Evolutionary conservation across 805 yeast genomes (phyloP).

Genomic region (Candida morakotiae): DNA sequence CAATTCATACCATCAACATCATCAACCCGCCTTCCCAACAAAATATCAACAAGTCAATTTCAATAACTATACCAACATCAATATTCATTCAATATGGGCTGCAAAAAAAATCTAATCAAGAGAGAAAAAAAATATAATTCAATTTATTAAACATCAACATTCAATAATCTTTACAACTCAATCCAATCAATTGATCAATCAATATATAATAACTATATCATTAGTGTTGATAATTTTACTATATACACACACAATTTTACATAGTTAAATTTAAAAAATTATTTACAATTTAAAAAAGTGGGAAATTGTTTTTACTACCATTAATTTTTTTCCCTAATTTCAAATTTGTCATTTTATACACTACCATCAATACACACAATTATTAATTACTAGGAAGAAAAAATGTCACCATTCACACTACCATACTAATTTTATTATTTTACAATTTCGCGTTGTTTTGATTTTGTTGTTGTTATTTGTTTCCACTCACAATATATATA

Average conservation of each 20-base stretch:
- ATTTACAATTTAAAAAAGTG: not conserved
- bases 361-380: not conserved
- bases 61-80: no score
- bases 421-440: not conserved
- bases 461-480: not conserved
- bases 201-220: no score
- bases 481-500: not conserved
- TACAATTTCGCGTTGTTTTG: not conserved
- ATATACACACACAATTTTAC: no score
- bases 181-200: not conserved
- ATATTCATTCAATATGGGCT: not conserved
- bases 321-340: not conserved
- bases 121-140: not conserved
- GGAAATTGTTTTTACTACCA: not conserved
- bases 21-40: no score
- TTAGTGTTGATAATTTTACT: no score
- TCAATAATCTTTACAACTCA: no score
- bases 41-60: no score
- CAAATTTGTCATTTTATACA: not conserved
- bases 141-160: not conserved
- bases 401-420: not conserved
- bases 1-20: no score
- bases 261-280: no score
- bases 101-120: not conserved
- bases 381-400: not conserved